phyloP scores from a whole-genome alignment of 345 rosid species.

The Isatis tinctoria region DNA sequence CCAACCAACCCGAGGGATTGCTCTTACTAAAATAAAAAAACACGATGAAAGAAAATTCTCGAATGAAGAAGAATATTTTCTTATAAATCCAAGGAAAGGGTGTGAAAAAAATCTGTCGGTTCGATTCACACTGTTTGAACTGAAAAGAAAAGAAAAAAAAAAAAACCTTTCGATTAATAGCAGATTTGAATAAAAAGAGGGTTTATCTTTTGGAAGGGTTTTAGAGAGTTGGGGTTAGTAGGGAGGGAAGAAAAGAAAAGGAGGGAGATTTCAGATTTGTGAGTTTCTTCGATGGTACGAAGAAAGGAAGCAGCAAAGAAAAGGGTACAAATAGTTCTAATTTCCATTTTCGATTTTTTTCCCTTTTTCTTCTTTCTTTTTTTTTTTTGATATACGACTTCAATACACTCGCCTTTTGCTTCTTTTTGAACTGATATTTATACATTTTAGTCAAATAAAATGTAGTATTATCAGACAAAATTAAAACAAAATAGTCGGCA shows the following conservation, averaged over 20 bases:
- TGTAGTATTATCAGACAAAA: not conserved
- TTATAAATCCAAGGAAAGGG: not conserved
- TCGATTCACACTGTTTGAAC: not conserved
- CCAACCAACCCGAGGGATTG: not conserved
- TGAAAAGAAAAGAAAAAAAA: not conserved
- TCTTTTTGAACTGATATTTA: no score
- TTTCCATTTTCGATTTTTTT: not conserved
- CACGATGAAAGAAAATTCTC: not conserved
- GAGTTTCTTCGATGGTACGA: not conserved
- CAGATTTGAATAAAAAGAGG: not conserved
- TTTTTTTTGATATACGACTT: no score
- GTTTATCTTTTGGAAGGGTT: not conserved
- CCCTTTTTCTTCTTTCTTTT: not conserved
- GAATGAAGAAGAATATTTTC: not conserved
- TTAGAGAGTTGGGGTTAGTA: not conserved
- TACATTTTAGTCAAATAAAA: no score
- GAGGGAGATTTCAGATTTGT: not conserved
- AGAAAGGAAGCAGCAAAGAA: not conserved
- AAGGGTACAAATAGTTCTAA: not conserved
- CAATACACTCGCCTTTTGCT: not conserved
- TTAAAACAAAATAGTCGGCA: not conserved
- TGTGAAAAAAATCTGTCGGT: conserved; percentile 3
- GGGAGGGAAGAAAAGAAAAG: not conserved
- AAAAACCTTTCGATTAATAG: not conserved
- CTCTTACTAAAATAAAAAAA: not conserved